Conservation (phyloP, 1,284 basidiomycete species). For the Leccinum solheimii region DNA sequence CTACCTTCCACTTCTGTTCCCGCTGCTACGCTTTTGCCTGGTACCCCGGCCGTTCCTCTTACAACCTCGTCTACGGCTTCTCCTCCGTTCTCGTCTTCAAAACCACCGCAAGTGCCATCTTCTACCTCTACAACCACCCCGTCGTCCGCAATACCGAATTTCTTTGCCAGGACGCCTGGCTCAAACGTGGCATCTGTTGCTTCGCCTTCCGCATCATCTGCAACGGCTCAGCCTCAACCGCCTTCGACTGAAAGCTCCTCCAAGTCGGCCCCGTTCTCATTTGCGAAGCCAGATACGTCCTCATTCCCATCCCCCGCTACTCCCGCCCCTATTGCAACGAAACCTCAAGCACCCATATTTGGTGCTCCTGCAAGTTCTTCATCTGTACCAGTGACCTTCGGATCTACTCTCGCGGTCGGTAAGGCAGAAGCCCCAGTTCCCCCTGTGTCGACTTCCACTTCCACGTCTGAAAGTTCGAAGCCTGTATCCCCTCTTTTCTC, state of each 20-base stretch:
- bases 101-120: conserved; percentile 13
- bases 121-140: conserved; percentile 16
- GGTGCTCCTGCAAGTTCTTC: conserved; percentile 4
- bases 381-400: conserved; percentile 31
- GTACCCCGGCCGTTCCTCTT: background rate
- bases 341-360: conserved; percentile 10
- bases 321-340: conserved; percentile 7
- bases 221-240: conserved; percentile 10
- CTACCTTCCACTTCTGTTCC: conserved; percentile 8
- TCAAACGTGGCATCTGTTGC: conserved; percentile 1
- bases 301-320: conserved; percentile 1
- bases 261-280: conserved; percentile 21
- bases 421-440: conserved; percentile 14
- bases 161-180: conserved; percentile 25
- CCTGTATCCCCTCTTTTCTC: conserved; percentile 20
- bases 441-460: conserved; percentile 4
- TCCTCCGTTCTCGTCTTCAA: conserved; percentile 21
- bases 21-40: conserved; percentile 11
- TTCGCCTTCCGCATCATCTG: conserved; percentile 6
- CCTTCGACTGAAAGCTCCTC: conserved; percentile 6
- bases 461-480: conserved; percentile 18
- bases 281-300: conserved; percentile 15
- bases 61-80: conserved; percentile 6
- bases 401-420: conserved; percentile 6
- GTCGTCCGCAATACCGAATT: conserved; percentile 24